Conservation (phyloP, 2,329 filamentous ascomycete genomes). For the Neofusicoccum sp. region DNA sequence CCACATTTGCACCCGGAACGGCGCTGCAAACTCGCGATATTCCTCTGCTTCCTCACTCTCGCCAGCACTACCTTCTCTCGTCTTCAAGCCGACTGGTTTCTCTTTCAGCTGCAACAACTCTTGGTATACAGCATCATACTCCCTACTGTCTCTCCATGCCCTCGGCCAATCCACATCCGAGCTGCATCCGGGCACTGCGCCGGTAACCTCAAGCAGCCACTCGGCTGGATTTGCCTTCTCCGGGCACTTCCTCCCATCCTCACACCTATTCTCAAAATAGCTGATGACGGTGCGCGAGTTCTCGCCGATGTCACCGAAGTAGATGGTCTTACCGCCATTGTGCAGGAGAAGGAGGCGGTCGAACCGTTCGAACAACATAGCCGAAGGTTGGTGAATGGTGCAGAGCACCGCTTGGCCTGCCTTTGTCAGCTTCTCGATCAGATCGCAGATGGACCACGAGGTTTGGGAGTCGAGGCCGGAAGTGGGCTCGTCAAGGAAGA, state of each 20-base stretch:
- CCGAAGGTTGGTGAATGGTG: slow-evolving; percentile 96
- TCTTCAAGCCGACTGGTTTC: background rate
- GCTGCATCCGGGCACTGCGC: slow-evolving; percentile 19
- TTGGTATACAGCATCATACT: slow-evolving; percentile 32
- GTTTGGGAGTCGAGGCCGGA: slow-evolving; percentile 93
- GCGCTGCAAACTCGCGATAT: slow-evolving; percentile 25
- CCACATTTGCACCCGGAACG: slow-evolving; percentile 24
- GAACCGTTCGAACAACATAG: slow-evolving; percentile 91
- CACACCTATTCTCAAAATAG: slow-evolving; percentile 51
- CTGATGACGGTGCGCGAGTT: slow-evolving; percentile 67
- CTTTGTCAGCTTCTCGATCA: slow-evolving; percentile 87
- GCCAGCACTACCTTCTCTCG: background rate
- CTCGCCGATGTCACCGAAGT: slow-evolving; percentile 78
- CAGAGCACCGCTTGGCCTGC: slow-evolving; percentile 92
- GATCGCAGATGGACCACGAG: slow-evolving; percentile 86
- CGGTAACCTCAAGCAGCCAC: slow-evolving; percentile 63
- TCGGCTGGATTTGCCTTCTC: slow-evolving; percentile 66
- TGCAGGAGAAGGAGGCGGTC: slow-evolving; percentile 78
- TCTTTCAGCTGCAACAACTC: slow-evolving; percentile 42
- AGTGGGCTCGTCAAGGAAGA: slow-evolving; percentile 94
- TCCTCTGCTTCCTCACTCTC: background rate
- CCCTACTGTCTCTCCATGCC: slow-evolving; percentile 23
- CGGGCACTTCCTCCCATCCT: background rate
- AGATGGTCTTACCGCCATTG: slow-evolving; percentile 75
- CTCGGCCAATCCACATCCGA: slow-evolving; percentile 24